A percentile compares a stretch with the other conserved stretches of the same genome.
Conservation (phyloP, 1,284 basidiomycete species). For the Trichosporon faecale region DNA sequence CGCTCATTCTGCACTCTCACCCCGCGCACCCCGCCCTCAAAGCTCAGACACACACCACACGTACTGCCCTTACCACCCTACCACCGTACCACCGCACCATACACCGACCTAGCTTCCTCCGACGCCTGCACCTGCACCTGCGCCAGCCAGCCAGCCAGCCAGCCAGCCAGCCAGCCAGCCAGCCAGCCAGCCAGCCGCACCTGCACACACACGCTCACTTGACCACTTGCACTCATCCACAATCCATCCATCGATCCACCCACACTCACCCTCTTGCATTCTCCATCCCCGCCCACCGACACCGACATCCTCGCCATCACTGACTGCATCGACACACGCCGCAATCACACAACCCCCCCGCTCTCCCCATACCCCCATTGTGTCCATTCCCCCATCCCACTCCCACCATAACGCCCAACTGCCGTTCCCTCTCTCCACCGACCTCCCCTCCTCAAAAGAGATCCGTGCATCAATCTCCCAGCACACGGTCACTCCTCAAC, state of each 20-base stretch:
- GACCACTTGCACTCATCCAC: neutral
- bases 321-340: constrained; percentile 2
- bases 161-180: neutral
- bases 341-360: neutral
- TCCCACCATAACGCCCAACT: constrained; percentile 6
- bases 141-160: neutral
- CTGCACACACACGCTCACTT: neutral
- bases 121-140: too few relatives aligned
- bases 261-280: neutral
- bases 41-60: neutral
- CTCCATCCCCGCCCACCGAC: neutral
- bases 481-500: neutral
- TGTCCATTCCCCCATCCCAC: neutral
- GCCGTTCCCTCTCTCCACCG: neutral
- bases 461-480: neutral
- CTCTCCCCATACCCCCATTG: constrained; percentile 12
- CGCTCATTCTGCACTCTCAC: neutral
- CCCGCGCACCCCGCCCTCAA: too few relatives aligned
- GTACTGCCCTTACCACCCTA: too few relatives aligned
- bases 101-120: too few relatives aligned
- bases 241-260: neutral
- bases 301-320: neutral
- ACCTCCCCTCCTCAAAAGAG: neutral
- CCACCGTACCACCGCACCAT: too few relatives aligned
- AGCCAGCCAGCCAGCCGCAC: neutral